Percentiles rank a stretch among this genome's conserved stretches.
These are phyloP conservation scores for Ascocoryne sarcoides DNA, from an alignment of 2,329 filamentous ascomycete genomes.

Conservation along the genomic window DNA sequence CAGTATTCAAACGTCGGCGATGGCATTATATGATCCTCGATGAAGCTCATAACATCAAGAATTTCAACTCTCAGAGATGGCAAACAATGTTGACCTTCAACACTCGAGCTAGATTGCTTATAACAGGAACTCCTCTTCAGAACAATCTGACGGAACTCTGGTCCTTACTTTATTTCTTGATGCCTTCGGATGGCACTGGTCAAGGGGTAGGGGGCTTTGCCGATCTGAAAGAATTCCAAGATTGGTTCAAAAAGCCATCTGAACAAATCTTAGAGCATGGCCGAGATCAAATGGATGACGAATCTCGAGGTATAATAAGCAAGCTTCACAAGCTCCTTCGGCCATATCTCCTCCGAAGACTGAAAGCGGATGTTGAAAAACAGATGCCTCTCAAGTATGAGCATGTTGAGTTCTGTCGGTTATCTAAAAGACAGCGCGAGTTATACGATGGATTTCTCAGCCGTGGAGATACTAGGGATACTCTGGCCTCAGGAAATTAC, in stretches of 20 bases:
- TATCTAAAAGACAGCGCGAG: constrained; percentile 91
- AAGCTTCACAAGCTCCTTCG: constrained; percentile 92
- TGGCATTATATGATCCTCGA: constrained; percentile 99
- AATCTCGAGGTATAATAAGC: constrained; percentile 81
- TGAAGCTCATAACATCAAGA: constrained; percentile 99
- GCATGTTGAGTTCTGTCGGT: constrained; percentile 87
- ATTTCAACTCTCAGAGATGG: constrained; percentile 96
- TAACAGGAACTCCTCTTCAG: constrained; percentile 92
- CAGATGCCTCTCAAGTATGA: constrained; percentile 99
- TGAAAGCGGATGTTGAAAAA: constrained; percentile 97
- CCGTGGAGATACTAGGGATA: constrained; percentile 79
- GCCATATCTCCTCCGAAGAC: constrained; percentile 78
- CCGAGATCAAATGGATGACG: constrained; percentile 86
- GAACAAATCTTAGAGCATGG: constrained; percentile 95
- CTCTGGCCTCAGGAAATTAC: constrained; percentile 86
- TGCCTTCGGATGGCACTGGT: constrained; percentile 68
- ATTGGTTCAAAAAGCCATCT: constrained; percentile 91
- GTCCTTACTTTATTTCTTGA: constrained; percentile 93
- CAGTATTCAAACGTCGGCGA: constrained; percentile 81
- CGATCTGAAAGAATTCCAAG: constrained; percentile 89
- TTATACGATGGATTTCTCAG: constrained; percentile 95
- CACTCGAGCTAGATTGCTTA: constrained; percentile 73
- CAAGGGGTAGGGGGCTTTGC: constrained; percentile 84
- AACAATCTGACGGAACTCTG: constrained; percentile 96
- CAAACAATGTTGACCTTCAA: constrained; percentile 92